Conservation (phyloP, 75 land plant species). For the Pinus taeda region DNA sequence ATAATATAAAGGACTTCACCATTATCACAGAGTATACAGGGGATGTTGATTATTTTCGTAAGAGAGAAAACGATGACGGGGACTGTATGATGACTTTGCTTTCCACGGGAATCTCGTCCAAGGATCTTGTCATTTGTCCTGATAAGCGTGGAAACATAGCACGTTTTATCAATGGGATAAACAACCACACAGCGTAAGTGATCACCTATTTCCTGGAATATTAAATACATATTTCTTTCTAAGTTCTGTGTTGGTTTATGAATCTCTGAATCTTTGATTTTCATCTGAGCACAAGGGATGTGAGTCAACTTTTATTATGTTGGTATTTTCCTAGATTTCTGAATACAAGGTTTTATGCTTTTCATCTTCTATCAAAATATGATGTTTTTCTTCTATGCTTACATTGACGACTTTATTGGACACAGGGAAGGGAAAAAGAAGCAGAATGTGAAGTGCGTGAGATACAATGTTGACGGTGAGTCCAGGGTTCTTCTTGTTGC, state of each 20-base stretch:
- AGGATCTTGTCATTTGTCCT: slow-evolving; percentile 53
- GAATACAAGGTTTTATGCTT: not conserved
- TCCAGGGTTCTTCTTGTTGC: slow-evolving; percentile 50
- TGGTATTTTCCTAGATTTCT: not conserved
- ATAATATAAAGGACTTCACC: slow-evolving; percentile 46
- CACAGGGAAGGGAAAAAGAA: slow-evolving; percentile 51
- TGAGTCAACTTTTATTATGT: not conserved
- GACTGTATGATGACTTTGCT: slow-evolving; percentile 59
- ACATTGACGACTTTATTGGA: not conserved
- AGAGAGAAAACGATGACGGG: slow-evolving; percentile 42
- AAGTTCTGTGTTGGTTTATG: not conserved
- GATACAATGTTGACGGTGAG: slow-evolving; percentile 48
- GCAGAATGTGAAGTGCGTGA: slow-evolving; percentile 49
- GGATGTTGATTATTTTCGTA: slow-evolving; percentile 48
- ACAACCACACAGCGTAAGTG: slow-evolving; percentile 42
- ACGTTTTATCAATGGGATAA: slow-evolving; percentile 53
- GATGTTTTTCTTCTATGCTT: not conserved
- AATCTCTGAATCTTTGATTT: no score
- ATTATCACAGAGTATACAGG: slow-evolving; percentile 54
- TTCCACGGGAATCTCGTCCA: slow-evolving; percentile 20
- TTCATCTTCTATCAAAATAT: not conserved
- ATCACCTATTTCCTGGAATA: not conserved
- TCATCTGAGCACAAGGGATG: no score
- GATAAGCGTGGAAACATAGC: slow-evolving; percentile 57
- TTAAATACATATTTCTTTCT: not conserved